These are phyloP conservation scores for Aspergillus luchuensis DNA, from an alignment of 2,329 filamentous ascomycete genomes.

Conservation along the genomic window DNA sequence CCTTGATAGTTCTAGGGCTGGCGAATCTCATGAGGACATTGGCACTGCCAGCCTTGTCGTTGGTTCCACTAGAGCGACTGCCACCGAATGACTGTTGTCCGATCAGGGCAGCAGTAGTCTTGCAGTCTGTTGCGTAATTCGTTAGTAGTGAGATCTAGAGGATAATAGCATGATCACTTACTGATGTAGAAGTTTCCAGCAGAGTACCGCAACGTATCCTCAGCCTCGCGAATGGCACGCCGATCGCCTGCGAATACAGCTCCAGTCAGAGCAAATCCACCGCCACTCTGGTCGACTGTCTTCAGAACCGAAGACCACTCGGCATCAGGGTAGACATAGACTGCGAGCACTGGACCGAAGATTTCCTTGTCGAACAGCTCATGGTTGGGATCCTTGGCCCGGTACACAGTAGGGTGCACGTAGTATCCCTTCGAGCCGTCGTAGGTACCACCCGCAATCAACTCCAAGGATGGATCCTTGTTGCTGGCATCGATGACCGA, in stretches of 20 bases:
- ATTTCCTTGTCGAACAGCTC: constrained; percentile 73
- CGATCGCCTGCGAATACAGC: constrained; percentile 44
- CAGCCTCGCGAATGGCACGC: constrained; percentile 37
- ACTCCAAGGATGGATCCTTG: constrained; percentile 67
- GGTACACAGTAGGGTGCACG: constrained; percentile 78
- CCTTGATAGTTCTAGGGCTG: constrained; percentile 67
- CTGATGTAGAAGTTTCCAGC: constrained; percentile 48
- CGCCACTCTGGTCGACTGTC: constrained; percentile 37
- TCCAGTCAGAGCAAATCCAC: constrained; percentile 42
- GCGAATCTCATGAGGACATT: constrained; percentile 65
- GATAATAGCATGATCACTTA: constrained; percentile 13
- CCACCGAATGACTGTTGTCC: constrained; percentile 74
- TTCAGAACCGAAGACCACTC: constrained; percentile 62
- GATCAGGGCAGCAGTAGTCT: constrained; percentile 68
- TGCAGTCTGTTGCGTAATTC: constrained; percentile 34
- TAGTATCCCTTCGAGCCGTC: constrained; percentile 76
- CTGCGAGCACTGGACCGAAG: constrained; percentile 73
- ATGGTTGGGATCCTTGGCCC: constrained; percentile 69
- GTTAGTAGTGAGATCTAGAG: neutral
- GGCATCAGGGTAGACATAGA: constrained; percentile 75
- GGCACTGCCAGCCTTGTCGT: constrained; percentile 69
- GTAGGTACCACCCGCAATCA: constrained; percentile 73
- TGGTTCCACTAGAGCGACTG: constrained; percentile 68
- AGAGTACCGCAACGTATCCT: constrained; percentile 39
- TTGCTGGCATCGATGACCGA: constrained; percentile 76